These are phyloP conservation scores for Verticillium tricorpus DNA, from an alignment of 2,329 filamentous ascomycete genomes.

Conservation along the genomic window DNA sequence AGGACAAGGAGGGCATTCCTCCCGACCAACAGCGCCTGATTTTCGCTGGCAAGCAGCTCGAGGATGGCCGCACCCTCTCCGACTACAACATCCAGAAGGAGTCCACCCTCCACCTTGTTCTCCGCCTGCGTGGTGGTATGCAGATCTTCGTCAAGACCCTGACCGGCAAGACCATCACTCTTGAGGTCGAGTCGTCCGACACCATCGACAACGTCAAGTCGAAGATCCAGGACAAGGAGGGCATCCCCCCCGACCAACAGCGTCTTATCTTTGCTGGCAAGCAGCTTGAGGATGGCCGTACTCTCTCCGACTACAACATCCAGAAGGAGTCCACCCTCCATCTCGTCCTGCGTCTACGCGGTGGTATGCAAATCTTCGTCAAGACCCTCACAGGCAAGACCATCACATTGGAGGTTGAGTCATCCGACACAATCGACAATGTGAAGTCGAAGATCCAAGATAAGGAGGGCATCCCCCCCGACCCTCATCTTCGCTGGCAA, in stretches of 20 bases:
- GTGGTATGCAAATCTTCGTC: slow-evolving; percentile 78
- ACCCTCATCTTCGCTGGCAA: no score
- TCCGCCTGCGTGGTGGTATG: slow-evolving; percentile 79
- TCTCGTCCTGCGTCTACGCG: slow-evolving; percentile 79
- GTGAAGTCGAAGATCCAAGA: no score
- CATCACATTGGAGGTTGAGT: slow-evolving; percentile 82
- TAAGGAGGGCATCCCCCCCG: no score
- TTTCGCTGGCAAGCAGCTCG: slow-evolving; percentile 89
- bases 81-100: slow-evolving; percentile 99
- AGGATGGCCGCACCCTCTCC: slow-evolving; percentile 83
- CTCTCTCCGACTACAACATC: slow-evolving; percentile 81
- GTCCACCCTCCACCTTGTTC: slow-evolving; percentile 74
- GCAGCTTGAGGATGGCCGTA: no score
- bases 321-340: slow-evolving; percentile 76
- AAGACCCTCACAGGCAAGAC: slow-evolving; percentile 89
- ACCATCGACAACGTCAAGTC: no score
- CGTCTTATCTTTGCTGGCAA: no score
- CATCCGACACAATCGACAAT: no score
- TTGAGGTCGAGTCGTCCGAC: slow-evolving; percentile 63
- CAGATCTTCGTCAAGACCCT: slow-evolving; percentile 78
- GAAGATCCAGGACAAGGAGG: no score
- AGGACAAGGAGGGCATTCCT: slow-evolving; percentile 89
- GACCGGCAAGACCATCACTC: slow-evolving; percentile 89
- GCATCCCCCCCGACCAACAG: no score
- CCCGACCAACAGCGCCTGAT: slow-evolving; percentile 93